Base-by-base conservation (phyloP, 768 basidiomycete genomes). In the Suillus occidentalis region DNA sequence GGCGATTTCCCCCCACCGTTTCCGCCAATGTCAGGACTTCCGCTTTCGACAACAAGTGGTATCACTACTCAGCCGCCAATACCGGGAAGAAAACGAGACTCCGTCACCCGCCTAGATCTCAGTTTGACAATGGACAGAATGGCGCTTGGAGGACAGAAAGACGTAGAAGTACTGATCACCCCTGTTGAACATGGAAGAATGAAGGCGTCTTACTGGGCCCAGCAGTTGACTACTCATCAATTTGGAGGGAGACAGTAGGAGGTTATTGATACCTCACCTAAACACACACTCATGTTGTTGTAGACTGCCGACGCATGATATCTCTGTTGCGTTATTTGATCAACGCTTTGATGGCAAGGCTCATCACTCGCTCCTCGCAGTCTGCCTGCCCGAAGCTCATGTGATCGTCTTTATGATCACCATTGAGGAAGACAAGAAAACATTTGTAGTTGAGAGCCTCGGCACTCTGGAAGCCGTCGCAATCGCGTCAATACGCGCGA, bases 141-240 rank as follows among this genome's bases (percentile, higher is more conserved):
- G 89, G 86, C 81, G 18, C 78, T 89, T 7, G 86, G 85, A n/a
- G 80, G 82, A 3, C 71, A 73, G 4, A 78, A 79, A 39, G 87
- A 85, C 3, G 67, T 73, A 8, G 86, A 87, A 22, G 63, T 72
- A 2, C 67, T 75, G 16, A 64, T 80, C 1, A 71, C 77, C 13
- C 78, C 83, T 0, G 78, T 81, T 22, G 87, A 89, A 64, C 83
- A 89, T 70, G 86, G 85, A 6, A 81, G 87, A 65, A 89, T 91
- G 86, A 86, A 85, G 61, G 84, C 89, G 2, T 81, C 87, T 0
- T 90, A 86, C 71, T 94, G 92, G 91, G 85, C 89, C 76, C 86
- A 92, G 68, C 81, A 77, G 60, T 67, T 94, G 18, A 74, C 81
- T 61, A 79, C 82, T 16, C 81, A 83, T 61, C 78, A 83, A n/a